Conservation (phyloP, 192 early-diverging fungal species). For the Backusella liffmaniae region DNA sequence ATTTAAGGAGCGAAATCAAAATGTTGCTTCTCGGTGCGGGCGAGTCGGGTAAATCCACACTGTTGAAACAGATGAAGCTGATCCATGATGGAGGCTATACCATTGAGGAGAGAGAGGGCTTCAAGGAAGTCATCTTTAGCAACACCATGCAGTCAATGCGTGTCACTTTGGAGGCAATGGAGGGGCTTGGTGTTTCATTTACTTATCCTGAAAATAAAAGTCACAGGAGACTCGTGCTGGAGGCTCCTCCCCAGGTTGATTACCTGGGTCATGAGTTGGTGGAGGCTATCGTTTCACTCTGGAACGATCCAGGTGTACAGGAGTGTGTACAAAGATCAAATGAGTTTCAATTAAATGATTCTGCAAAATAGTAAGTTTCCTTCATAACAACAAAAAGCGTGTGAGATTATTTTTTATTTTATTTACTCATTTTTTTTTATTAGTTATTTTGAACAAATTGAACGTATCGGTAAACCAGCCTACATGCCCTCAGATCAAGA, state of each 20-base stretch:
- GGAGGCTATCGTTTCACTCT: conserved; percentile 77
- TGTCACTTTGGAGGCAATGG: conserved; percentile 95
- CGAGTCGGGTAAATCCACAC: conserved; percentile 97
- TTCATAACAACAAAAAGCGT: neutral
- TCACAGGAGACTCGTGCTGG: conserved; percentile 73
- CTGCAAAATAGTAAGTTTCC: conserved; percentile 80
- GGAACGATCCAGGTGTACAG: conserved; percentile 82
- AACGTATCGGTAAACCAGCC: conserved; percentile 75
- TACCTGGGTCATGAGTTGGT: conserved; percentile 78
- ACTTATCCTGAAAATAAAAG: conserved; percentile 66
- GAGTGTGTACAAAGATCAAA: conserved; percentile 77
- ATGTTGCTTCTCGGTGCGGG: conserved; percentile 94
- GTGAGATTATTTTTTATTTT: neutral
- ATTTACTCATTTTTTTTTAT: conserved; percentile 19
- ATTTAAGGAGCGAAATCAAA: conserved; percentile 90
- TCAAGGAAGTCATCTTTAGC: conserved; percentile 94
- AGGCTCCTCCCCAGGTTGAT: conserved; percentile 84
- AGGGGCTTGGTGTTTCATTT: conserved; percentile 74
- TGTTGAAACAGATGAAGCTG: conserved; percentile 98
- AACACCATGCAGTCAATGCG: conserved; percentile 97
- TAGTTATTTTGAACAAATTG: conserved; percentile 95
- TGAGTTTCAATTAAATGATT: conserved; percentile 98
- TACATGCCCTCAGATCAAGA: conserved; percentile 95
- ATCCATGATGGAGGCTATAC: conserved; percentile 96
- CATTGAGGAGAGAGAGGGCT: conserved; percentile 85